Conservation (phyloP, 805 yeast genomes). For the Wickerhamiella qilinensis region DNA sequence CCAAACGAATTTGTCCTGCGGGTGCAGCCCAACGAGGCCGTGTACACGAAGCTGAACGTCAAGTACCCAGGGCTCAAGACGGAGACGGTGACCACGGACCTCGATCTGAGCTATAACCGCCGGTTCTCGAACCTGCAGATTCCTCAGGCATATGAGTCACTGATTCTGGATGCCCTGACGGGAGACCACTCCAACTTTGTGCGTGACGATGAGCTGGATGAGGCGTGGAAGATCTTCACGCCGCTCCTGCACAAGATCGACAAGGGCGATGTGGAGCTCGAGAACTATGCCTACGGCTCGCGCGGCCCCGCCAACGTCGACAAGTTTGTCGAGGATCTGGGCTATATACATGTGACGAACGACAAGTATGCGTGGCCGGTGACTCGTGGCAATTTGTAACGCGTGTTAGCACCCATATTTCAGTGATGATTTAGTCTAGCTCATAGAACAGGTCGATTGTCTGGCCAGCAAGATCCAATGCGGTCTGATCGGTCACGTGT, state of each 20-base stretch:
- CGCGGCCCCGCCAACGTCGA: conserved; percentile 66
- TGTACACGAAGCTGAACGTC: conserved; percentile 82
- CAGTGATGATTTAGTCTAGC: too few species aligned
- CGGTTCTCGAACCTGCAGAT: conserved; percentile 83
- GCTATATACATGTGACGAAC: conserved; percentile 49
- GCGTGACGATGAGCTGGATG: conserved; percentile 91
- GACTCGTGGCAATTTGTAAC: conserved; percentile 6
- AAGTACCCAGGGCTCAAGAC: conserved; percentile 86
- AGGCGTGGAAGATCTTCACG: conserved; percentile 85
- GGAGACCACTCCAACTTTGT: conserved; percentile 97
- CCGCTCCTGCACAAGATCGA: conserved; percentile 76
- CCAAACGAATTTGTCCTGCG: conserved; percentile 89
- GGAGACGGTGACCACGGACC: conserved; percentile 69
- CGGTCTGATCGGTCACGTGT: too few species aligned
- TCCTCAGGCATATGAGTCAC: conserved; percentile 95
- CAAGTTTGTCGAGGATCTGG: conserved; percentile 48
- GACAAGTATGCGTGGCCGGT: conserved; percentile 81
- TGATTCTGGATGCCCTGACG: conserved; percentile 73
- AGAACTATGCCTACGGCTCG: conserved; percentile 70
- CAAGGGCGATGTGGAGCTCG: conserved; percentile 40
- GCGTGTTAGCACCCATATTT: too few species aligned
- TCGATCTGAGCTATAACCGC: conserved; percentile 69
- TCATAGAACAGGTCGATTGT: too few species aligned
- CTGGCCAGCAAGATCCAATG: too few species aligned
- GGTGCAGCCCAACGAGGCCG: conserved; percentile 88